phyloP scores from a whole-genome alignment of 139 green algal species.

The Mesotaenium endlicherianum region DNA sequence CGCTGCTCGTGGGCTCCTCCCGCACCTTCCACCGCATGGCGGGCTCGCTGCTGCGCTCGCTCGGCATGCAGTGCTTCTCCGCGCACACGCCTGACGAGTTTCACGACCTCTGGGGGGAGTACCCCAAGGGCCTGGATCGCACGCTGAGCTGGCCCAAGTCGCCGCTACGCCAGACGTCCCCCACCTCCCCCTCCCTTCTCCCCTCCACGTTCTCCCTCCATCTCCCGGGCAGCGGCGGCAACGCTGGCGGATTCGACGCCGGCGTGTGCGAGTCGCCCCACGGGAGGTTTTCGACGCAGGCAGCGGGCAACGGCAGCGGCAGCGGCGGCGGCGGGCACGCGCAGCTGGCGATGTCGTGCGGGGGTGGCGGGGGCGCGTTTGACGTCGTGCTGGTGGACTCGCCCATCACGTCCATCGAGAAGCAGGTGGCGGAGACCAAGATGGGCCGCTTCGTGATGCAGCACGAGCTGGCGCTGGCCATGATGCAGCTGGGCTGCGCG shows the following conservation, averaged over 20 bases:
- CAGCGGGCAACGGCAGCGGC: too few relatives aligned
- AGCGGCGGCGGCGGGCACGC: too few relatives aligned
- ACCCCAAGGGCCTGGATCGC: neutral
- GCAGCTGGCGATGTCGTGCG: too few relatives aligned
- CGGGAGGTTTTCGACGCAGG: too few relatives aligned
- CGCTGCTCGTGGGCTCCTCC: constrained; percentile 19
- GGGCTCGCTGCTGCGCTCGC: constrained; percentile 27
- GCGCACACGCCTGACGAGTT: constrained; percentile 17
- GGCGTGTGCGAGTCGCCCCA: too few relatives aligned
- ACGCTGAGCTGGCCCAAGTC: too few relatives aligned
- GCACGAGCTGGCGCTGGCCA: constrained; percentile 15
- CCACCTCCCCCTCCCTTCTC: too few relatives aligned
- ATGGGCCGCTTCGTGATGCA: neutral
- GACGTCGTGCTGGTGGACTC: constrained; percentile 36
- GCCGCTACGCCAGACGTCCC: too few relatives aligned
- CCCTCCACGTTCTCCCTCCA: too few relatives aligned
- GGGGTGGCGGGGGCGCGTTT: constrained; percentile 3
- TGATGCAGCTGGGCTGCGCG: constrained; percentile 33
- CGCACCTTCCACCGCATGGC: constrained; percentile 29
- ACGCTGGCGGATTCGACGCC: too few relatives aligned
- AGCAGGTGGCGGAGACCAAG: neutral
- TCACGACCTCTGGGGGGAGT: constrained; percentile 2
- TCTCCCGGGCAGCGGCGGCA: too few relatives aligned
- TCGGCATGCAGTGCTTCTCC: constrained; percentile 2
- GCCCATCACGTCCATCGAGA: neutral